These are phyloP conservation scores for Infundibulicybe gibba DNA, from an alignment of 768 basidiomycete species.

Conservation along the genomic window DNA sequence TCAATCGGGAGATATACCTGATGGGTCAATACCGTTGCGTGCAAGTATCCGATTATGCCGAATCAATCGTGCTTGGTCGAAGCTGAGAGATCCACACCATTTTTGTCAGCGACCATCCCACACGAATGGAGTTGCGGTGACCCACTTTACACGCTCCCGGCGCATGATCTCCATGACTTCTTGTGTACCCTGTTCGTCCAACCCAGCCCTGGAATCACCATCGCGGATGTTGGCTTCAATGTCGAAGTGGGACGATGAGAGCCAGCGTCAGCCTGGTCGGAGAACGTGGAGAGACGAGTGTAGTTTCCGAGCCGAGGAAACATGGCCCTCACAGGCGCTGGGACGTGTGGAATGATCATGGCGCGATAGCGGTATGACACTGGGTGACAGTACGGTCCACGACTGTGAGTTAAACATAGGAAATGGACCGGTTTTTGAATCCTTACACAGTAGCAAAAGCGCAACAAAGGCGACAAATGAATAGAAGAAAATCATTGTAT, in stretches of 20 bases:
- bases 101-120: background rate
- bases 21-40: slow-evolving; percentile 86
- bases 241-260: slow-evolving; percentile 79
- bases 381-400: slow-evolving; percentile 21
- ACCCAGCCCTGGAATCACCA: slow-evolving; percentile 74
- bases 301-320: slow-evolving; percentile 64
- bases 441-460: slow-evolving; percentile 66
- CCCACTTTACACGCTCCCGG: slow-evolving; percentile 77
- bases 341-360: slow-evolving; percentile 60
- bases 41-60: slow-evolving; percentile 85
- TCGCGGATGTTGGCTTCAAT: slow-evolving; percentile 82
- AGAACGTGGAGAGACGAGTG: slow-evolving; percentile 72
- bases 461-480: slow-evolving; percentile 59
- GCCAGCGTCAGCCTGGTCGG: slow-evolving; percentile 73
- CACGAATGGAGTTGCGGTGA: slow-evolving; percentile 4
- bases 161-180: slow-evolving; percentile 93
- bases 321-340: slow-evolving; percentile 57
- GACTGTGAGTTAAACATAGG: slow-evolving; percentile 6
- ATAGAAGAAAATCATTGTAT: slow-evolving; percentile 62
- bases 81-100: slow-evolving; percentile 44
- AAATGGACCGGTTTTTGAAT: background rate
- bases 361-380: slow-evolving; percentile 78
- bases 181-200: slow-evolving; percentile 84
- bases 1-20: slow-evolving; percentile 49
- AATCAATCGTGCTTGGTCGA: slow-evolving; percentile 91